A percentile compares a stretch with the other conserved stretches of the same genome.
These are phyloP conservation scores for Conringia planisiliqua DNA, from an alignment of 345 rosid genomes.

Conservation along the genomic window DNA sequence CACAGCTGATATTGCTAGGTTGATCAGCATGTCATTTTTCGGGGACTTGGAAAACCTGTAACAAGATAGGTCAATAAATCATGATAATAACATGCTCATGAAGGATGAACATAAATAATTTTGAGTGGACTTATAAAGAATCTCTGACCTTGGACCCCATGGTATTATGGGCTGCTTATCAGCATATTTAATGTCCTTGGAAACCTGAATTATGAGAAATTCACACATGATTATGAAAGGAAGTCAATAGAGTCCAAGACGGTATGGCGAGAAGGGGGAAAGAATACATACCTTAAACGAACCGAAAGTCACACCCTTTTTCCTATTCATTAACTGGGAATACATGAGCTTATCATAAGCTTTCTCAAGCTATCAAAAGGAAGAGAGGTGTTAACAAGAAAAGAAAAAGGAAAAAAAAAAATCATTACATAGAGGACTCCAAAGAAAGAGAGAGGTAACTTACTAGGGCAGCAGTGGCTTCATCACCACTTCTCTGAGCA, in stretches of 20 bases:
- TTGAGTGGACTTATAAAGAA: neutral
- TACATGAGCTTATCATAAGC: slow-evolving; percentile 98
- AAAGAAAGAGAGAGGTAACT: slow-evolving; percentile 25
- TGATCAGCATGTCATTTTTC: slow-evolving; percentile 60
- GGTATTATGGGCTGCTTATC: slow-evolving; percentile 95
- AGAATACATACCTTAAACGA: slow-evolving; percentile 59
- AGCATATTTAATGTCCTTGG: slow-evolving; percentile 95
- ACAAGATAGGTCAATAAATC: neutral
- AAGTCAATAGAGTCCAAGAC: neutral
- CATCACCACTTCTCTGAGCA: slow-evolving; percentile 79
- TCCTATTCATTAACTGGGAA: slow-evolving; percentile 71
- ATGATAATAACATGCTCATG: neutral
- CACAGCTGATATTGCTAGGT: slow-evolving; percentile 80
- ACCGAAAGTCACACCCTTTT: slow-evolving; percentile 81
- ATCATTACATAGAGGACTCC: neutral
- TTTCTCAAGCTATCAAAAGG: slow-evolving; percentile 72
- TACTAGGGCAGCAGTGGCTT: slow-evolving; percentile 75
- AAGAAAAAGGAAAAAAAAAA: neutral
- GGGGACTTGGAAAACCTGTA: slow-evolving; percentile 76
- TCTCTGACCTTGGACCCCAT: slow-evolving; percentile 91
- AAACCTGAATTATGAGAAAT: slow-evolving; percentile 55
- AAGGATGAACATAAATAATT: neutral
- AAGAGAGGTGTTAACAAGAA: slow-evolving; percentile 16
- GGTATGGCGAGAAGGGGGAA: neutral
- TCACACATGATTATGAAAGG: neutral